These are phyloP conservation scores for Colletotrichum sojae DNA, from an alignment of 2,329 filamentous ascomycete species.

Conservation along the genomic window DNA sequence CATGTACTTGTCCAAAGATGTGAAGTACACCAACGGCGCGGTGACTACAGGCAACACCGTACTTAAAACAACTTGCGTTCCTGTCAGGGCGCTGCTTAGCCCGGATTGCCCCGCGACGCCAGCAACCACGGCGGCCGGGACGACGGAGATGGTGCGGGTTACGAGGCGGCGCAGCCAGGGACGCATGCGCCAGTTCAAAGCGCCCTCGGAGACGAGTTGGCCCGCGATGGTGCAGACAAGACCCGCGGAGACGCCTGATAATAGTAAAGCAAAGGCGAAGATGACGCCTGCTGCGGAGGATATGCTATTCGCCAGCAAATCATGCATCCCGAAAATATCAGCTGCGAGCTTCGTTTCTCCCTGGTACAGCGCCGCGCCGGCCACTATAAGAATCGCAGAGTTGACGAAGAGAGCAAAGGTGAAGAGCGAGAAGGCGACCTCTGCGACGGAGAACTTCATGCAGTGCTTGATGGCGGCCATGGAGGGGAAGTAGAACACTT, in stretches of 20 bases:
- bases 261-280: slow-evolving; percentile 85
- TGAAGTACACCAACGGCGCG: slow-evolving; percentile 88
- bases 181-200: slow-evolving; percentile 79
- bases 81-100: slow-evolving; percentile 79
- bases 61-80: slow-evolving; percentile 82
- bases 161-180: slow-evolving; percentile 86
- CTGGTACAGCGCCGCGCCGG: slow-evolving; percentile 81
- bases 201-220: slow-evolving; percentile 90
- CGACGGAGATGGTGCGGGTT: slow-evolving; percentile 84
- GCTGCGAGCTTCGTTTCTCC: slow-evolving; percentile 73
- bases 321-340: slow-evolving; percentile 87
- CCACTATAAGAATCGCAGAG: slow-evolving; percentile 87
- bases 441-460: slow-evolving; percentile 80
- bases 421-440: slow-evolving; percentile 80
- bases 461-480: slow-evolving; percentile 80
- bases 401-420: slow-evolving; percentile 90
- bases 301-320: slow-evolving; percentile 77
- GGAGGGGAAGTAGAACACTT: slow-evolving; percentile 78
- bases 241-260: slow-evolving; percentile 85
- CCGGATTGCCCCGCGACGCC: slow-evolving; percentile 80
- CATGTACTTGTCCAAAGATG: slow-evolving; percentile 85
- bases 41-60: slow-evolving; percentile 85
- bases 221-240: slow-evolving; percentile 92
- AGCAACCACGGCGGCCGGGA: slow-evolving; percentile 86
- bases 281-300: slow-evolving; percentile 83